phyloP scores from a whole-genome alignment of 2,329 filamentous ascomycete genomes.

The Alternaria sp. region DNA sequence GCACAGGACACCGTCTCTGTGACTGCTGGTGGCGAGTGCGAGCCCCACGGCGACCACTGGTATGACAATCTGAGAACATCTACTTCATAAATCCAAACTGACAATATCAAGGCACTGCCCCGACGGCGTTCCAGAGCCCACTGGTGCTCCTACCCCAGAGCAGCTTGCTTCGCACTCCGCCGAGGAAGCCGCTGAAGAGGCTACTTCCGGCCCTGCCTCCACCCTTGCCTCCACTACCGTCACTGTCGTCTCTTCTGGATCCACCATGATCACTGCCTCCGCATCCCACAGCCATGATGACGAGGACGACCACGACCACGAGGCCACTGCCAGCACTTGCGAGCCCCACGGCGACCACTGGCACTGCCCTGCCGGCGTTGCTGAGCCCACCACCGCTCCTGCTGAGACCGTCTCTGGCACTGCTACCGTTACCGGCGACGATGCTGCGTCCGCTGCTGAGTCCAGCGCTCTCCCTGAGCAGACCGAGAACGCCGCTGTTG shows the following conservation, averaged over 20 bases:
- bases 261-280: not conserved
- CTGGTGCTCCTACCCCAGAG: constrained; percentile 6
- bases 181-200: constrained; percentile 1
- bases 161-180: constrained; percentile 8
- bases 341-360: constrained; percentile 37
- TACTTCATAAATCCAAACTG: not conserved
- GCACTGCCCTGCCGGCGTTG: constrained; percentile 36
- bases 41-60: constrained; percentile 36
- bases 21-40: constrained; percentile 14
- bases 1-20: constrained; percentile 24
- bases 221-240: not conserved
- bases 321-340: constrained; percentile 34
- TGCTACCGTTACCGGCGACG: constrained; percentile 8
- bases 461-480: constrained; percentile 12
- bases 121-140: constrained; percentile 14
- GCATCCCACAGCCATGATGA: constrained; percentile 17
- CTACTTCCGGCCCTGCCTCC: not conserved
- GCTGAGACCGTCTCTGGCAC: constrained; percentile 1
- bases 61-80: constrained; percentile 5
- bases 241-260: constrained; percentile 4
- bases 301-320: constrained; percentile 30
- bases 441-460: constrained; percentile 2
- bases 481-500: constrained; percentile 7
- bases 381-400: constrained; percentile 29
- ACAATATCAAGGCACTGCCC: constrained; percentile 11